Evolutionary conservation across 2,329 filamentous ascomycete species (phyloP).

Genomic region (Talaromyces sp.): DNA sequence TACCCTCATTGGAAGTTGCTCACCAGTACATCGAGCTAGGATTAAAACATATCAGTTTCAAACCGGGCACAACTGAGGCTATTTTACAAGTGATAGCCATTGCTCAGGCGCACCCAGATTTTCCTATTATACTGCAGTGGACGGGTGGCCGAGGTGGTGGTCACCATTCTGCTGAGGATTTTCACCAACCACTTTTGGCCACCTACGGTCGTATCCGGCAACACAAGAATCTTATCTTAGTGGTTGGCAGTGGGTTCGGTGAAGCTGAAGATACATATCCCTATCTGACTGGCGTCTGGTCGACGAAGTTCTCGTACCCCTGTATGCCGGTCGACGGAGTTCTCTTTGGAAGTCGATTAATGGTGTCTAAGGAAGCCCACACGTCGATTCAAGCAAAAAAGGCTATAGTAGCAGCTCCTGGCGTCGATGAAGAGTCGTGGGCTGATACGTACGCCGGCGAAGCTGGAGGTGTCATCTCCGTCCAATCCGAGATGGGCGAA

Average conservation of each 20-base stretch:
- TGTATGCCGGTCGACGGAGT: constrained; percentile 88
- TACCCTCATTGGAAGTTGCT: constrained; percentile 86
- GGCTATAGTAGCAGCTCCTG: constrained; percentile 79
- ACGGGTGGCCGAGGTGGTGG: constrained; percentile 90
- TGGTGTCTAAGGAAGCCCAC: constrained; percentile 88
- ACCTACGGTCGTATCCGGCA: constrained; percentile 87
- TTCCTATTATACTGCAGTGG: constrained; percentile 92
- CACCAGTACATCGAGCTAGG: constrained; percentile 92
- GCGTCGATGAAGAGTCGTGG: constrained; percentile 78
- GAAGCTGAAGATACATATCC: constrained; percentile 86
- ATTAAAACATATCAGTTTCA: constrained; percentile 89
- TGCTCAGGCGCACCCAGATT: constrained; percentile 81
- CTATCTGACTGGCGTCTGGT: constrained; percentile 85
- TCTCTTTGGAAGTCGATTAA: constrained; percentile 86
- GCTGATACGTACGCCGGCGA: constrained; percentile 86
- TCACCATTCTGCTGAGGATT: constrained; percentile 91
- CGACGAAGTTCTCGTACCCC: constrained; percentile 48
- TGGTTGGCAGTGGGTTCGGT: constrained; percentile 88
- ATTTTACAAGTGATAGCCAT: constrained; percentile 89
- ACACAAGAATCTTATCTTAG: constrained; percentile 77
- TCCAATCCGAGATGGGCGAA: constrained; percentile 97
- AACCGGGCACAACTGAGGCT: constrained; percentile 81
- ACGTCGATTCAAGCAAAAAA: constrained; percentile 84
- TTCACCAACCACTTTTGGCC: constrained; percentile 81
- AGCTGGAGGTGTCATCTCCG: constrained; percentile 91